Evolutionary conservation across 2,329 filamentous ascomycete species (phyloP), one percentile per base, ranked within the genome.

Genomic region (Ramularia endophylla): DNA sequence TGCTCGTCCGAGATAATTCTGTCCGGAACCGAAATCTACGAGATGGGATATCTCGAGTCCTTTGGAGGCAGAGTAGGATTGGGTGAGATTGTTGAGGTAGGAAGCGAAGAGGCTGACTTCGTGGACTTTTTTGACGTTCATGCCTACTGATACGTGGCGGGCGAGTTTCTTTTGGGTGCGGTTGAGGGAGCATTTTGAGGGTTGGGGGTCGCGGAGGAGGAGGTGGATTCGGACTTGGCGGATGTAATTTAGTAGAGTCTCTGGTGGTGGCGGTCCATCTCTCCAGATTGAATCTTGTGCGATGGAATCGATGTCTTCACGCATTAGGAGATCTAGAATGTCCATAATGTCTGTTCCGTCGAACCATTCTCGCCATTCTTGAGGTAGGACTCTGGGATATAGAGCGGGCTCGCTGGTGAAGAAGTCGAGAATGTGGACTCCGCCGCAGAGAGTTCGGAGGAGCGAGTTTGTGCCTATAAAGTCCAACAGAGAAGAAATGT

Each of bases 391-490:
- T 1, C 76, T 73, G 38, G 83, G 78, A 62, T 95, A 98, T 0
- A 95, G 74, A 49, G 87, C 84, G 4, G 87, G 86, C 35, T 87
- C 78, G 30, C 80, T 78, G 2, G 88, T 95, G 67, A 95, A 87
- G 66, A 98, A 97, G 63, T 98, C 92, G 42, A 97, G 74, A 48
- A 98, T 89, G 60, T 98, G 92, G 1, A 97, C 86, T n/a, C 90
- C 89, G 40, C 92, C 92, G 60, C 88, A 95, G n/a, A 98, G 74
- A 18, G 86, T 87, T 51, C 87, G 84, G 54, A 95, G 88, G 1
- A 87, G 72, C 40, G 82, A 77, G 33, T 84, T 85, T 2, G 79
- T 80, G 5, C 80, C 80, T 1, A 81, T 77, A 56, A 97, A 95
- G 15, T 78, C 62, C 18, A 97, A 72, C 9, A 97, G 76, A 13